Evolutionary conservation across 306 rosid species (phyloP).

Genomic region (Mucuna pruriens): DNA sequence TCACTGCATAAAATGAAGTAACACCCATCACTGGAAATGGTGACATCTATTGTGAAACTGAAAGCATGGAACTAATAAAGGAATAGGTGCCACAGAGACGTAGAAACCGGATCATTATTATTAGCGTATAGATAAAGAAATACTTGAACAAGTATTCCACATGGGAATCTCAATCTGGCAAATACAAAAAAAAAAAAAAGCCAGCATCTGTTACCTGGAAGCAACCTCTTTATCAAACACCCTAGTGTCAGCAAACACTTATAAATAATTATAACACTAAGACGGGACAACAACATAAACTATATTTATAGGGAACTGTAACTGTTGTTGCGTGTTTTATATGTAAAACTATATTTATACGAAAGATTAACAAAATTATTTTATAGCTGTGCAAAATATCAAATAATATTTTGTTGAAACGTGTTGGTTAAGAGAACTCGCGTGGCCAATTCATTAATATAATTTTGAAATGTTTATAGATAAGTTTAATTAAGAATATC

Average conservation of each 20-base stretch:
- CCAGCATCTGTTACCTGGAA: background rate
- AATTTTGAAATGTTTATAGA: background rate
- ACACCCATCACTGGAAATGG: background rate
- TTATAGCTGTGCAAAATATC: background rate
- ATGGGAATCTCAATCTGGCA: background rate
- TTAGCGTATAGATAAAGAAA: background rate
- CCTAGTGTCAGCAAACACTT: background rate
- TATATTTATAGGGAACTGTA: background rate
- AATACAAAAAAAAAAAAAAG: background rate
- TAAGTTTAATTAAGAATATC: too few relatives aligned
- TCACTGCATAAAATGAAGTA: conserved; percentile 22
- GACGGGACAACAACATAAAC: too few relatives aligned
- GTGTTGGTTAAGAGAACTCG: background rate
- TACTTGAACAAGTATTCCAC: background rate
- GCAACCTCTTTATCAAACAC: background rate
- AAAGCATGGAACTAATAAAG: background rate
- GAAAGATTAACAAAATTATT: background rate
- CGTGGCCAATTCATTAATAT: background rate
- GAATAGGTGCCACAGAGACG: background rate
- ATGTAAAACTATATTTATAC: background rate
- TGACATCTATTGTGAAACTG: background rate
- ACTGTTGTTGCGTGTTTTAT: background rate
- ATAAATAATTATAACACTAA: background rate
- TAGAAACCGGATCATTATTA: background rate
- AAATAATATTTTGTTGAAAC: background rate